phyloP scores from a whole-genome alignment of 1,139 yeast species.

The Taphrina deformans region DNA sequence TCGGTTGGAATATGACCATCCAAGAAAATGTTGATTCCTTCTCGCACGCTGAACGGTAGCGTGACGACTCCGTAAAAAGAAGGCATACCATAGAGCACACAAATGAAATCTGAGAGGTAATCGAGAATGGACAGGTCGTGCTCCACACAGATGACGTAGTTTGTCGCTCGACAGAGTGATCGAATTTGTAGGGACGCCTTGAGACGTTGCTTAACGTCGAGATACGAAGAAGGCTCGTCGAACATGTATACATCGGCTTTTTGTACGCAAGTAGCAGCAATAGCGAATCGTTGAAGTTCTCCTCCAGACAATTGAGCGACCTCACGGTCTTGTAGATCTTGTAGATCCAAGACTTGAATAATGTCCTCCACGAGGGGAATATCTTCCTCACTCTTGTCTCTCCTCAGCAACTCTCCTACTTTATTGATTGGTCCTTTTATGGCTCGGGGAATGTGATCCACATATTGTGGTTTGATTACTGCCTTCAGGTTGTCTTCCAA shows the following conservation, averaged over 20 bases:
- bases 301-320: slow-evolving; percentile 93
- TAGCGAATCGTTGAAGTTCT: slow-evolving; percentile 96
- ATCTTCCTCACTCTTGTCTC: slow-evolving; percentile 50
- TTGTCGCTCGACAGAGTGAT: slow-evolving; percentile 69
- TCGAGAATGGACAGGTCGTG: slow-evolving; percentile 97
- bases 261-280: slow-evolving; percentile 96
- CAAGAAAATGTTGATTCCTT: slow-evolving; percentile 95
- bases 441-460: slow-evolving; percentile 94
- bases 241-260: slow-evolving; percentile 93
- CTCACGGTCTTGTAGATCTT: slow-evolving; percentile 75
- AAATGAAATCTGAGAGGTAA: slow-evolving; percentile 90
- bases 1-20: slow-evolving; percentile 98
- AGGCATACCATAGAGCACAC: slow-evolving; percentile 96
- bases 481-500: slow-evolving; percentile 92
- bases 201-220: slow-evolving; percentile 97
- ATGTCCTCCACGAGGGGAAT: slow-evolving; percentile 55
- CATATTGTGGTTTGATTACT: slow-evolving; percentile 95
- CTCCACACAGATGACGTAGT: slow-evolving; percentile 89
- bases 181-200: slow-evolving; percentile 95
- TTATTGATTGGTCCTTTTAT: slow-evolving; percentile 84
- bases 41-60: slow-evolving; percentile 92
- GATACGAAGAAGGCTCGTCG: slow-evolving; percentile 97
- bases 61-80: slow-evolving; percentile 98
- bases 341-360: slow-evolving; percentile 68
- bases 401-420: slow-evolving; percentile 71